Evolutionary conservation across 768 basidiomycete species (phyloP).

Genomic region (Xerocomus spinulosus): DNA sequence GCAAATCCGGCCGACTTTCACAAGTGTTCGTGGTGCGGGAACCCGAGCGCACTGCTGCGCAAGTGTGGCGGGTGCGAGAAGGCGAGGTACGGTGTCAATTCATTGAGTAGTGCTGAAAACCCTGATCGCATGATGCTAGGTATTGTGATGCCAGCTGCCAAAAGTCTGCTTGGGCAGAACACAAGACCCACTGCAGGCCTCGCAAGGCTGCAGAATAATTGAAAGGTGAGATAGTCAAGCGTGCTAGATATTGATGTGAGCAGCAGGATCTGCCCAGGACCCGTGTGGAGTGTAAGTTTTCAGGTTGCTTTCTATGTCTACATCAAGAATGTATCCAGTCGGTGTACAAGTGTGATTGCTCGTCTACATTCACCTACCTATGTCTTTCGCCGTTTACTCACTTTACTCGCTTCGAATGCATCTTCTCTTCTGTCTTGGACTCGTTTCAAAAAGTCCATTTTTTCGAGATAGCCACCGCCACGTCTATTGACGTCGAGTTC

Average conservation of each 20-base stretch:
- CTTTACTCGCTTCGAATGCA: slow-evolving; percentile 51
- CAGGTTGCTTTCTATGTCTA: neutral
- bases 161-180: slow-evolving; percentile 37
- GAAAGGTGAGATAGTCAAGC: neutral
- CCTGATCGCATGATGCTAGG: slow-evolving; percentile 19
- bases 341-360: slow-evolving; percentile 10
- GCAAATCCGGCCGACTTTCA: slow-evolving; percentile 49
- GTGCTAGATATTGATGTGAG: neutral
- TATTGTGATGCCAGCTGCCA: slow-evolving; percentile 43
- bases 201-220: neutral
- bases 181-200: slow-evolving; percentile 27
- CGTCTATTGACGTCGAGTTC: slow-evolving; percentile 60
- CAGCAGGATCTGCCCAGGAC: slow-evolving; percentile 4
- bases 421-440: slow-evolving; percentile 71
- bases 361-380: slow-evolving; percentile 7
- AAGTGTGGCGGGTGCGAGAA: slow-evolving; percentile 44
- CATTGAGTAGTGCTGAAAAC: neutral
- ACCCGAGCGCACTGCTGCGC: slow-evolving; percentile 49
- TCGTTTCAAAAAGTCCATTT: slow-evolving; percentile 75
- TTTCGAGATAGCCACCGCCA: slow-evolving; percentile 78
- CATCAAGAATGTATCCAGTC: neutral
- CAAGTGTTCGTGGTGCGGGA: slow-evolving; percentile 59
- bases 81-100: slow-evolving; percentile 29
- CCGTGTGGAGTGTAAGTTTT: neutral
- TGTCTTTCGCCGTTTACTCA: slow-evolving; percentile 44